Conservation (phyloP, 306 rosid genomes). For the Luffa aegyptiaca region DNA sequence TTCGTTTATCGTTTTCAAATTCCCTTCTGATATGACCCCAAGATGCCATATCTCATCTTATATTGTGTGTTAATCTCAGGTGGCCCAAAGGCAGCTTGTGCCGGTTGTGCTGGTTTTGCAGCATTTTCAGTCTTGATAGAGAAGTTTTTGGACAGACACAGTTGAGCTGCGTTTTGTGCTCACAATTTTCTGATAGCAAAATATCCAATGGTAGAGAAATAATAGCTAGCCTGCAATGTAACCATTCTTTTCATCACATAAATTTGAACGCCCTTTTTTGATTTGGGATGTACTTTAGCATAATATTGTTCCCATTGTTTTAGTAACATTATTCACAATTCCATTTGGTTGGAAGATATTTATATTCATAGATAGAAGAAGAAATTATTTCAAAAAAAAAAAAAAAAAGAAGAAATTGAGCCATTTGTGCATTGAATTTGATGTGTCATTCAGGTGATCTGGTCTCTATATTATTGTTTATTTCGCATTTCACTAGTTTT, state of each 20-base stretch:
- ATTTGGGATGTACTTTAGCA: background rate
- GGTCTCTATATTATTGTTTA: no score
- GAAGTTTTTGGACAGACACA: constrained; percentile 79
- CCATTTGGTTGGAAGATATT: background rate
- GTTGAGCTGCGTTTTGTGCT: constrained; percentile 21
- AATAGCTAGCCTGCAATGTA: background rate
- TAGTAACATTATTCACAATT: background rate
- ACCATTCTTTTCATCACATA: constrained; percentile 7
- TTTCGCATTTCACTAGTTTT: no score
- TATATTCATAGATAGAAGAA: background rate
- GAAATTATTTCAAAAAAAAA: no score
- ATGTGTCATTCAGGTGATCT: background rate
- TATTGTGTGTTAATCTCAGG: constrained; percentile 25
- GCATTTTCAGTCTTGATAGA: constrained; percentile 77
- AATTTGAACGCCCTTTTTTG: background rate
- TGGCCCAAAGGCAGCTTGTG: constrained; percentile 90
- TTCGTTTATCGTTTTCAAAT: background rate
- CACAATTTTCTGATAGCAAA: background rate
- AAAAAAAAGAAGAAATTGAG: background rate
- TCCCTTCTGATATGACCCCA: background rate
- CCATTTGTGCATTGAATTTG: background rate
- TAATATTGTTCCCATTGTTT: background rate
- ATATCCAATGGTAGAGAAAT: background rate
- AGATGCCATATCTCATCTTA: background rate
- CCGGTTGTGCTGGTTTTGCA: constrained; percentile 90